phyloP scores from a whole-genome alignment of 257 asterid species.

The Schizonepeta tenuifolia region DNA sequence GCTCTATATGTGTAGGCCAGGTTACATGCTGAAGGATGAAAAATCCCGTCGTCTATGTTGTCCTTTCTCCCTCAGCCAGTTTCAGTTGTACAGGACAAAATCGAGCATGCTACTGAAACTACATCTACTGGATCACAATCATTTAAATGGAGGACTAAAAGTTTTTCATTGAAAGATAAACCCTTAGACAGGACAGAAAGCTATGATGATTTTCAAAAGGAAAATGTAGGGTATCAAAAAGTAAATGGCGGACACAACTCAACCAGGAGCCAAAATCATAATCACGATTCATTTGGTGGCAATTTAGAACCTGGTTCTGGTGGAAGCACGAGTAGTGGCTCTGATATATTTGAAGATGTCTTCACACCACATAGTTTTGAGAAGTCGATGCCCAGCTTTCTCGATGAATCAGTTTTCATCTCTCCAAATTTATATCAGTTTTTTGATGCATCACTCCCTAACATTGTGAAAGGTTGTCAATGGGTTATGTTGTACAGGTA shows the following conservation, averaged over 20 bases:
- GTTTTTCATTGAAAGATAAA: conserved; percentile 63
- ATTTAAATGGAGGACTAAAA: conserved; percentile 72
- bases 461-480: conserved; percentile 89
- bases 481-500: conserved; percentile 91
- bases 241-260: conserved; percentile 35
- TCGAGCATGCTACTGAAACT: conserved; percentile 38
- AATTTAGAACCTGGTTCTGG: conserved; percentile 55
- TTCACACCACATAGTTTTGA: conserved; percentile 49
- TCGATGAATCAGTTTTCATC: conserved; percentile 70
- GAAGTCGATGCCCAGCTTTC: conserved; percentile 58
- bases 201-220: conserved; percentile 36
- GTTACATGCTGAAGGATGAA: conserved; percentile 54
- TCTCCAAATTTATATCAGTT: conserved; percentile 70
- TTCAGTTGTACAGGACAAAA: conserved; percentile 61
- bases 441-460: conserved; percentile 88
- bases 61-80: conserved; percentile 69
- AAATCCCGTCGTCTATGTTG: conserved; percentile 61
- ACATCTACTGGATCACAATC: conserved; percentile 55
- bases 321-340: conserved; percentile 58
- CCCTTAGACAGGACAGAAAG: conserved; percentile 62
- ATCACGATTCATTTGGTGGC: conserved; percentile 27
- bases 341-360: conserved; percentile 71
- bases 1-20: conserved; percentile 64
- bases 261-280: conserved; percentile 20
- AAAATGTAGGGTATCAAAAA: conserved; percentile 26